Percentiles rank a stretch among this genome's conserved stretches.
These are phyloP conservation scores for Mucor piriformis DNA, from an alignment of 371 early-diverging fungal species.

Conservation along the genomic window DNA sequence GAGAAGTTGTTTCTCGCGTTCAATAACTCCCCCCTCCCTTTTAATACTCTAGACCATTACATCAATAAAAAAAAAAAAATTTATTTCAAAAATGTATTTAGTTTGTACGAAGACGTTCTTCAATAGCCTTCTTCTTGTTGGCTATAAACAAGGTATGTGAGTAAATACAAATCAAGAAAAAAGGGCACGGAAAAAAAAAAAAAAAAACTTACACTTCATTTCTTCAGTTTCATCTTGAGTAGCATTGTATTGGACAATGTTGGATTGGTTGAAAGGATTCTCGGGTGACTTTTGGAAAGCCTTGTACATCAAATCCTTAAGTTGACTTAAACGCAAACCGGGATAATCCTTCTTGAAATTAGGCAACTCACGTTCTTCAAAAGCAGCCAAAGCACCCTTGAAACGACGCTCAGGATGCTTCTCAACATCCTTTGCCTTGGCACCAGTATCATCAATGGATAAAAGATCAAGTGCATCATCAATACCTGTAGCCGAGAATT, in stretches of 20 bases:
- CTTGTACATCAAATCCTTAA: constrained; percentile 77
- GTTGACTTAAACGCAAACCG: constrained; percentile 74
- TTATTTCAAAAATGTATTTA: constrained; percentile 7
- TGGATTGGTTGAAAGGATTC: constrained; percentile 84
- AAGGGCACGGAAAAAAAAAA: background rate
- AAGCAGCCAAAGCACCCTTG: constrained; percentile 79
- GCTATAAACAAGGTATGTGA: constrained; percentile 21
- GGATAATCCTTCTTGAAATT: constrained; percentile 72
- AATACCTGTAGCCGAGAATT: constrained; percentile 73
- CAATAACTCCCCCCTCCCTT: background rate
- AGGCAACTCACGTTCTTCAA: constrained; percentile 65
- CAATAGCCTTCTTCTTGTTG: constrained; percentile 32
- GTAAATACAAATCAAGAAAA: background rate
- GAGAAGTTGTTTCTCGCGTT: constrained; percentile 32
- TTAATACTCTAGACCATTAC: background rate
- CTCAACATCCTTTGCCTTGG: constrained; percentile 65
- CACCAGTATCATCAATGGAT: constrained; percentile 32
- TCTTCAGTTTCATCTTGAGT: constrained; percentile 56
- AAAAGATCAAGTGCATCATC: constrained; percentile 82
- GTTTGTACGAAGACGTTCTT: constrained; percentile 39
- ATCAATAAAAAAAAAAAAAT: background rate
- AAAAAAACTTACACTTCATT: constrained; percentile 37
- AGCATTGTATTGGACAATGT: constrained; percentile 73
- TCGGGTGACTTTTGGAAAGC: constrained; percentile 83
- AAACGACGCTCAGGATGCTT: constrained; percentile 86